phyloP scores from a whole-genome alignment of 2,329 filamentous ascomycete species.

The Phaeoacremonium minimum region DNA sequence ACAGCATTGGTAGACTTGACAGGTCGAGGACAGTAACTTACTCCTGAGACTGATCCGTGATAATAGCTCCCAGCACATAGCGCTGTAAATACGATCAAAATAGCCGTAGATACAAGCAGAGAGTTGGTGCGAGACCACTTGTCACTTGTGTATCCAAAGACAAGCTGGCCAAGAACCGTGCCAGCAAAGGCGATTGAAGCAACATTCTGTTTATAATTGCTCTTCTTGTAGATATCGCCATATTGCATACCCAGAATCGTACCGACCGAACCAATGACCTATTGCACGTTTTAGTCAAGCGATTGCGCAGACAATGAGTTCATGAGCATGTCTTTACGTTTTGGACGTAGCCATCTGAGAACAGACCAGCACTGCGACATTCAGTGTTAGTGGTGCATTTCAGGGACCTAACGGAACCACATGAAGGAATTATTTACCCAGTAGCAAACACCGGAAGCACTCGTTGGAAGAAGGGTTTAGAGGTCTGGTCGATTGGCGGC shows the following conservation, averaged over 20 bases:
- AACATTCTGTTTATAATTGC: constrained; percentile 68
- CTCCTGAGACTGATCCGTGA: constrained; percentile 59
- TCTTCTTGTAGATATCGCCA: constrained; percentile 61
- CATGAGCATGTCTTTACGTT: constrained; percentile 51
- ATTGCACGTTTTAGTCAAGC: constrained; percentile 1
- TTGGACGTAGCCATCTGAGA: constrained; percentile 85
- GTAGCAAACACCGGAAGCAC: too few relatives aligned
- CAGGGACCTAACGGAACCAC: too few relatives aligned
- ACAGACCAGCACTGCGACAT: neutral
- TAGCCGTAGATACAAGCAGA: constrained; percentile 74
- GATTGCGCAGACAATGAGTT: too few relatives aligned
- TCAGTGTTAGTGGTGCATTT: too few relatives aligned
- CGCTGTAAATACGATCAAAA: constrained; percentile 81
- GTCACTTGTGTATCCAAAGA: constrained; percentile 79
- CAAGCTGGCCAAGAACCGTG: constrained; percentile 75
- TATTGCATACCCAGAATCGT: constrained; percentile 49
- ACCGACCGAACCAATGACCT: constrained; percentile 1
- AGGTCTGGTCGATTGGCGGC: too few relatives aligned
- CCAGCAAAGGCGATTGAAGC: constrained; percentile 81
- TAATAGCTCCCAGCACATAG: constrained; percentile 74
- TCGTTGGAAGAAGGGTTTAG: too few relatives aligned
- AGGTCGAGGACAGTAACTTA: too few relatives aligned
- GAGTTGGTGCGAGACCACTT: constrained; percentile 82
- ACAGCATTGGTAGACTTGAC: too few relatives aligned
- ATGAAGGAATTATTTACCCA: too few relatives aligned